These are phyloP conservation scores for Bryoglossum gracile DNA, from an alignment of 495 filamentous ascomycete species.

Conservation along the genomic window DNA sequence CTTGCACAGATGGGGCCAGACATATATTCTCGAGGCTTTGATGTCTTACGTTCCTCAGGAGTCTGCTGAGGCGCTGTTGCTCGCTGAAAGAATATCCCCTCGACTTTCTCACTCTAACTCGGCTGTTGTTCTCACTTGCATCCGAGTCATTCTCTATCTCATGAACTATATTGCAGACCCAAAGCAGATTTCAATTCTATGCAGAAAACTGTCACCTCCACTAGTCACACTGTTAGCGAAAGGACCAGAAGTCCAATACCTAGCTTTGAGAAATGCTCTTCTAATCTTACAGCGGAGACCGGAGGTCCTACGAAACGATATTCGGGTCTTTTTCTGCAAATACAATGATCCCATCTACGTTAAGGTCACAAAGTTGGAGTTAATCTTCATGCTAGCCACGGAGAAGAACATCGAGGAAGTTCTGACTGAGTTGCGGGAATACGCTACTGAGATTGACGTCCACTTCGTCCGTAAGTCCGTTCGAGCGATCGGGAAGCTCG, in stretches of 20 bases:
- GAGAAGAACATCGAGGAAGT: conserved; percentile 96
- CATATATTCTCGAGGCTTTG: conserved; percentile 94
- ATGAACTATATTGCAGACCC: conserved; percentile 98
- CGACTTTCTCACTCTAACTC: conserved; percentile 95
- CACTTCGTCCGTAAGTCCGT: conserved; percentile 98
- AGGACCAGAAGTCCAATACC: conserved; percentile 94
- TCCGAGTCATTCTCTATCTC: conserved; percentile 90
- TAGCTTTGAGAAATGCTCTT: conserved; percentile 89
- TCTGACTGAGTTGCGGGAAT: conserved; percentile 89
- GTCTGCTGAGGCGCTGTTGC: conserved; percentile 71
- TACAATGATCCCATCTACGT: conserved; percentile 99
- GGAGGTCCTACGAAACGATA: conserved; percentile 92
- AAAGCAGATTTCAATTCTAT: conserved; percentile 82
- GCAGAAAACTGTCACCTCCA: conserved; percentile 89
- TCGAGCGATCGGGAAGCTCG: conserved; percentile 93
- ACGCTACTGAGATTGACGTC: conserved; percentile 97
- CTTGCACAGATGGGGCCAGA: conserved; percentile 91
- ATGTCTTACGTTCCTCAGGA: conserved; percentile 98
- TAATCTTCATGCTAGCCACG: conserved; percentile 98
- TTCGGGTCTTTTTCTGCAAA: conserved; percentile 99
- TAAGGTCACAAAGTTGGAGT: conserved; percentile 97
- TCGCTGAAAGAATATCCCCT: conserved; percentile 90
- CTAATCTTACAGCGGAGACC: conserved; percentile 89
- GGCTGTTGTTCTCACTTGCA: conserved; percentile 90
- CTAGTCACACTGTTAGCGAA: conserved; percentile 94